Base-by-base conservation (phyloP, 1,284 basidiomycete genomes). In the Laetiporus sulphureus region DNA sequence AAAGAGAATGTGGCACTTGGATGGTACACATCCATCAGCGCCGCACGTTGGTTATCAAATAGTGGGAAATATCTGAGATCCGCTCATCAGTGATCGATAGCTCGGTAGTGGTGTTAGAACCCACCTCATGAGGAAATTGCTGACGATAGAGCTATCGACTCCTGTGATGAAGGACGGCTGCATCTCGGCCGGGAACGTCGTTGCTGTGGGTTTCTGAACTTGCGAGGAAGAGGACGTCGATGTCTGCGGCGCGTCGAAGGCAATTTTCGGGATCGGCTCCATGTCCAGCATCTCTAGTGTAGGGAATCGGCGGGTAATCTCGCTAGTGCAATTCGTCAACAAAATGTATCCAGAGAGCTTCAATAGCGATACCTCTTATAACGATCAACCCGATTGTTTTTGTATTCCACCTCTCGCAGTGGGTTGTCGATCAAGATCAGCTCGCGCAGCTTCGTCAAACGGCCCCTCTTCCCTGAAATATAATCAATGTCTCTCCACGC, bases 1-100 rank as follows among this genome's bases (percentile, higher is more conserved):
- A 85, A 85, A 0, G 93, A 95, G 58, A 97, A 93, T 8, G 91
- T 92, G 11, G 94, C 88, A 29, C 77, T 69, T 0, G 86, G 77
- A 47, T 88, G 79, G 60, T 98, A 99, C 5, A 74, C 91, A 35
- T 85, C 72, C 27, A 77, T 54, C 5, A 96, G 73, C 2, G 73
- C 67, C 0, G 70, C 63, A 20, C 95, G 80, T 51, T 88, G 77
- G 21, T 68, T 72, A 63, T 99, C 95, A 60, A 88, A 95, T 2
- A 82, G 63, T 3, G 81, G 75, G 65, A 96, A 95, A 64, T 85
- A 95, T 47, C 90, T 91, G 24, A 18, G 30, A 16, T 36, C 10
- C 23, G 41, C 54, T 35, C 22, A 46, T 32, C 32, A 33, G 5
- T 22, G 13, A 8, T 15, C 8, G 18, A 8, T 16, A 4, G 13